phyloP scores from a whole-genome alignment of 2,329 filamentous ascomycete genomes.

The Escovopsis sp. region DNA sequence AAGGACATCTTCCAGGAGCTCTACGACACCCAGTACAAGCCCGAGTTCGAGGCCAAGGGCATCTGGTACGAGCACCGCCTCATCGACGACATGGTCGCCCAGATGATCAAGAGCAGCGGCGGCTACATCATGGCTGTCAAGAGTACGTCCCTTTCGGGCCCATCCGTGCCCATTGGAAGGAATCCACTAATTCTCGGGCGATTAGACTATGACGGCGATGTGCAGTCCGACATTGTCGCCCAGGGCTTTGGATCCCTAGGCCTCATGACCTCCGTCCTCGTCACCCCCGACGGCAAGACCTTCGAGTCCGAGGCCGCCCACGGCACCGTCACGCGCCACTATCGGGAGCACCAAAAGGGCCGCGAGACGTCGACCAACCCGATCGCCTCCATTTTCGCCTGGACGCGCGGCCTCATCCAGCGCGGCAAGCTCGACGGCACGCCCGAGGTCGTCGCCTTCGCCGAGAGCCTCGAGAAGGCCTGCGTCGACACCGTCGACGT shows the following conservation, averaged over 20 bases:
- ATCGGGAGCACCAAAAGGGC: conserved; percentile 97
- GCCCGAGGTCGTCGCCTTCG: conserved; percentile 83
- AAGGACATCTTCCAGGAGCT: conserved; percentile 99
- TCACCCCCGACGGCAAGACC: conserved; percentile 91
- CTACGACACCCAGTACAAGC: conserved; percentile 76
- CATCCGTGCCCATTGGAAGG: background rate
- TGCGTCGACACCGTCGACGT: conserved; percentile 88
- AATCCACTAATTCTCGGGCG: background rate
- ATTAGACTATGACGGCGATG: conserved; percentile 92
- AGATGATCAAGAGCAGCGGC: conserved; percentile 98
- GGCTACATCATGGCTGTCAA: conserved; percentile 97
- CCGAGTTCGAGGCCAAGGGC: conserved; percentile 73
- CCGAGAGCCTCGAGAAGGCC: conserved; percentile 79
- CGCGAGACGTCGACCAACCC: conserved; percentile 96
- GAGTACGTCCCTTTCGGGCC: conserved; percentile 56
- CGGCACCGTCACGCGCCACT: conserved; percentile 96
- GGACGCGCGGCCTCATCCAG: conserved; percentile 89
- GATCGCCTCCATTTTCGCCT: conserved; percentile 97
- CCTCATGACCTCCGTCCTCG: conserved; percentile 94
- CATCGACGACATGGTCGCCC: conserved; percentile 99
- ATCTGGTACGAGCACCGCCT: conserved; percentile 99
- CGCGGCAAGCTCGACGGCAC: conserved; percentile 84
- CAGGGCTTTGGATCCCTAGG: conserved; percentile 97
- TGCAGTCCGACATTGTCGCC: conserved; percentile 95
- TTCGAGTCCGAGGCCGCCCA: conserved; percentile 97